Base-by-base conservation (phyloP, 2,329 filamentous ascomycete species). In the Tolypocladium sp. region DNA sequence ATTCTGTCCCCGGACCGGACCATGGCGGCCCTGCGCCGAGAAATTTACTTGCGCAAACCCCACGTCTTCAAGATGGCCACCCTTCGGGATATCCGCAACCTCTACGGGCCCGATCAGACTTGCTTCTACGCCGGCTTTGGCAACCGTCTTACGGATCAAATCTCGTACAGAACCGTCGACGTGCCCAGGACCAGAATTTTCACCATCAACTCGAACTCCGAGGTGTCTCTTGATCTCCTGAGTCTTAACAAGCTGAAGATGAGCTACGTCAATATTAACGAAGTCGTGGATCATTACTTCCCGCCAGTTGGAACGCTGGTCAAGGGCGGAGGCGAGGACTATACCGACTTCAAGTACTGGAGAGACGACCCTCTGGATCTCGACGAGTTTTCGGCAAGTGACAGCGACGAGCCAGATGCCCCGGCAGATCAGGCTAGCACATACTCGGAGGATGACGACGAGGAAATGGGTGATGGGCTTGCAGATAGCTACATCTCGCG, bases 61-160 rank as follows among this genome's bases (percentile, higher is more conserved):
- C 92, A 99, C 70, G 91, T 99, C 9, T 99, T 99, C 84, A 99
- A 99, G 76, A 99, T 99, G 95, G 92, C 94, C 2, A 99, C 94
- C 63, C 77, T 99, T 25, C 87, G 94, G 46, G 94, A 99, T 71
- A 97, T 99, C 66, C 87, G 92, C 70, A 90, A 88, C 60, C 81
- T 99, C 0, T 99, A 97, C 69, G 87, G 86, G 3, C 80, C 84
- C 0, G 85, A 89, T 33, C 80, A 84, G 49, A 91, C 87, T 22
- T 93, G 94, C 0, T 99, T 99, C 70, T 97, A 96, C 68, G 95
- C 95, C 13, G 94, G 94, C 0, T 99, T 97, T 69, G 94, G 95
- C 60, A 99, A 99, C 72, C 87, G 94, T 59, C 82, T 99, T 59
- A 99, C 95, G 0, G 95, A 99, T 71, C 94, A 96, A 58, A 85